These are phyloP conservation scores for Buddleja alternifolia DNA, from an alignment of 257 asterid species.

Conservation along the genomic window DNA sequence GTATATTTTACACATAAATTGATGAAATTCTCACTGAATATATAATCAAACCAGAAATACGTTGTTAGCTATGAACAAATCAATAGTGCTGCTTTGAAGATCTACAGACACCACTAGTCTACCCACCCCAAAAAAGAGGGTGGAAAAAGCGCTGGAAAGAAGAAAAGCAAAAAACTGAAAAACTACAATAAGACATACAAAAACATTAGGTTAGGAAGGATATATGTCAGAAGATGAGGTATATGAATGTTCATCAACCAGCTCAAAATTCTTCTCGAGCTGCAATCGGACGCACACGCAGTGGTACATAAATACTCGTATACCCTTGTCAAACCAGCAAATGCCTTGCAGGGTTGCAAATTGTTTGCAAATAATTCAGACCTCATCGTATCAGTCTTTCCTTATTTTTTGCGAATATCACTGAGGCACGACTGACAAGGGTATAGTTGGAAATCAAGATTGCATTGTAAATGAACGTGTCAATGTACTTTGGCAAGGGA, in stretches of 20 bases:
- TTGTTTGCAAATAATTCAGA: neutral
- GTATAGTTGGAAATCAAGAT: neutral
- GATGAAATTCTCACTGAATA: no score
- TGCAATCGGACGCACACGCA: slow-evolving; percentile 41
- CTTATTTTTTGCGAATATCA: neutral
- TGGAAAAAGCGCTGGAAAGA: no score
- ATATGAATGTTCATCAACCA: slow-evolving; percentile 25
- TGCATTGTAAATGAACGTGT: slow-evolving; percentile 22
- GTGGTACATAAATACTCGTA: slow-evolving; percentile 27
- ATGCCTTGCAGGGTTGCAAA: neutral
- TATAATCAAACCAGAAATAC: no score
- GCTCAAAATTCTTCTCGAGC: slow-evolving; percentile 34
- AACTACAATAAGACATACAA: neutral
- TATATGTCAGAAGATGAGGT: slow-evolving; percentile 31
- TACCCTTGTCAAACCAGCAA: neutral
- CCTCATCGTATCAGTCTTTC: slow-evolving; percentile 1
- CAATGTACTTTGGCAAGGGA: slow-evolving; percentile 62
- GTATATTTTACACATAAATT: no score
- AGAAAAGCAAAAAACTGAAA: neutral
- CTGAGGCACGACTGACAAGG: slow-evolving; percentile 9
- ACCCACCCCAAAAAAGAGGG: no score
- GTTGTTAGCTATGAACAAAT: no score
- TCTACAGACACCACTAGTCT: no score
- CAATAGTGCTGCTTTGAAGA: no score
- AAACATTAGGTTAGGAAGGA: slow-evolving; percentile 19